Evolutionary conservation across 495 filamentous ascomycete genomes (phyloP).

Genomic region (Diplogelasinospora grovesii): DNA sequence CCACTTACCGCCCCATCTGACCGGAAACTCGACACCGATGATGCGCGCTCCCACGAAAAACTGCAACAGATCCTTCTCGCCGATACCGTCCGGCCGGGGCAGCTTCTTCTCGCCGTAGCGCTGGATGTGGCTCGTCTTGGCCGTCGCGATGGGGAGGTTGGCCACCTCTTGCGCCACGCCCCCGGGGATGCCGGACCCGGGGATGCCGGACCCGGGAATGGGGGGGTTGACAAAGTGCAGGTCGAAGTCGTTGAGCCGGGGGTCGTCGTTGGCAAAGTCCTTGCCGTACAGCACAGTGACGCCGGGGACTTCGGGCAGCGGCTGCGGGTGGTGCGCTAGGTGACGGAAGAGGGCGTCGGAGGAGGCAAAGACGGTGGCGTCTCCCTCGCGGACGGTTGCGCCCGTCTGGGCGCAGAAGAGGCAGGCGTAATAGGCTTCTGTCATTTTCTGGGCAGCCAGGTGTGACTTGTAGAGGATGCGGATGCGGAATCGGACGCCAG

Average conservation of each 20-base stretch:
- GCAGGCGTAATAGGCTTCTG: constrained; percentile 25
- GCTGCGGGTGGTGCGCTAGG: constrained; percentile 30
- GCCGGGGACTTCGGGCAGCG: constrained; percentile 31
- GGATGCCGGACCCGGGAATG: no score
- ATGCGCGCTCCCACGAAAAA: constrained; percentile 39
- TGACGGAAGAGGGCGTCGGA: constrained; percentile 28
- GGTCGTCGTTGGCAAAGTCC: constrained; percentile 10
- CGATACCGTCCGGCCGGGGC: constrained; percentile 28
- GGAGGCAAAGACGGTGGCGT: constrained; percentile 34
- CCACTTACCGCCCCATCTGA: constrained; percentile 39
- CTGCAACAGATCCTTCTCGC: constrained; percentile 31
- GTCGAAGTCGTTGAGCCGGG: constrained; percentile 39
- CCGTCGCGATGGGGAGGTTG: constrained; percentile 26
- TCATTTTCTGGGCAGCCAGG: constrained; percentile 14
- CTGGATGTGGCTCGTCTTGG: constrained; percentile 26
- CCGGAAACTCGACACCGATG: constrained; percentile 38
- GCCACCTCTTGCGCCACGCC: constrained; percentile 28
- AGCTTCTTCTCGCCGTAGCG: constrained; percentile 21
- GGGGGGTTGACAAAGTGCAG: no score
- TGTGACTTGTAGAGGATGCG: constrained; percentile 36
- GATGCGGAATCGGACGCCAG: constrained; percentile 24
- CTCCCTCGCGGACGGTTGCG: constrained; percentile 22
- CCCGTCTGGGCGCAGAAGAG: constrained; percentile 29
- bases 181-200: constrained; percentile 22
- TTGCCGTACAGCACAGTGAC: constrained; percentile 32